Base-by-base conservation (phyloP, 1,284 basidiomycete species). In the Agroathelia rolfsii region DNA sequence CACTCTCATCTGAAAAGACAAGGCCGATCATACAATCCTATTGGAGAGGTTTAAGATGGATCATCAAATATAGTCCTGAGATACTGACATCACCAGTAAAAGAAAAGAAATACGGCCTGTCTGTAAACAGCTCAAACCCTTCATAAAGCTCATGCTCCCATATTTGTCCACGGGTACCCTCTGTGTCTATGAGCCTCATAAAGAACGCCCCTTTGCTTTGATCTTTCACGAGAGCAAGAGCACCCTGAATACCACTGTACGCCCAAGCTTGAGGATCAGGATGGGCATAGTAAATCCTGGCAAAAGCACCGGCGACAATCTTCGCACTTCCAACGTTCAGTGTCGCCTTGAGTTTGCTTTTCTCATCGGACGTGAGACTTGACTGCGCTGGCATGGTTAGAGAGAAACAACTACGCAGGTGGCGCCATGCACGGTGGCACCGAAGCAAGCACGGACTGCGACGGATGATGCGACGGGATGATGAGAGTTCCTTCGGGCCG, bases 91-190 rank as follows among this genome's bases (percentile, higher is more conserved):
- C 92, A 34, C 88, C 85, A 9, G 81, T 68, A 55, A 96, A 97
- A 2, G 89, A 82, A 60, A 96, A 89, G 53, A 97, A 96, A 69
- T 83, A 95, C 2, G 84, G 73, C 42, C 92, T 70, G 52, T 97
- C 94, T 50, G 85, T 73, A 50, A 77, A 69, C 55, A 90, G 90
- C 40, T 84, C 76, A 41, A 95, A 77, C 27, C 78, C 79, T 23
- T 85, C 73, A 44, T 93, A 95, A 3, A 96, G 57, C 52, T 95
- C 92, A 47, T 96, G 88, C 42, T 92, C 80, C 94, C 94, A 98
- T 26, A 93, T 76, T 18, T 93, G 72, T 7, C 90, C 92, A 32
- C 87, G 62, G 2, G 84, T 88, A 9, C 88, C 85, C 48, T 64
- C 61, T 17, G 93, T 52, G 55, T 94, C 90, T 3, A 95, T 81